Conservation (phyloP, 345 rosid species). For the Sonneratia alba region DNA sequence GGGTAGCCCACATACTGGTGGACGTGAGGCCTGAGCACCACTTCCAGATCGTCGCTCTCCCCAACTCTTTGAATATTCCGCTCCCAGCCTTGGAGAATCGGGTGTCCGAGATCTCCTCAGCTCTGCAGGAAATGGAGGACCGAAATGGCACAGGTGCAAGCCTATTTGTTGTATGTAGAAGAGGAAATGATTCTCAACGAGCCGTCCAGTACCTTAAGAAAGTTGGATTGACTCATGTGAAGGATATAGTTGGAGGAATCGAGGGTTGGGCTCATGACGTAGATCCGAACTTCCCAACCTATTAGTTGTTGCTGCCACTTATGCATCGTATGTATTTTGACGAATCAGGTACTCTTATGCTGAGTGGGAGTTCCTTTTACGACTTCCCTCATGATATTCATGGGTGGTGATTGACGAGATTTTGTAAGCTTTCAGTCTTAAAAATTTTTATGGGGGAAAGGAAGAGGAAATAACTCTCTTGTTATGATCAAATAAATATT, state of each 20-base stretch:
- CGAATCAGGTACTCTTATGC: too few species aligned
- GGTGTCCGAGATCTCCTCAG: slow-evolving; percentile 51
- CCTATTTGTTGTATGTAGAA: slow-evolving; percentile 66
- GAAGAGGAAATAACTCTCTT: too few species aligned
- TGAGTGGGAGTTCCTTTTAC: neutral
- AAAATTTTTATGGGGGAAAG: too few species aligned
- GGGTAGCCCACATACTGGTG: slow-evolving; percentile 48
- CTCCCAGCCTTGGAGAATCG: slow-evolving; percentile 53
- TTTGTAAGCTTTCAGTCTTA: neutral
- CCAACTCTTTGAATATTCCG: slow-evolving; percentile 63
- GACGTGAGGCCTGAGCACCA: slow-evolving; percentile 91
- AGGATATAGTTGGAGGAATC: slow-evolving; percentile 73
- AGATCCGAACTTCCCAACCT: slow-evolving; percentile 69
- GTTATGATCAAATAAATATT: neutral
- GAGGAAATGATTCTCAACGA: slow-evolving; percentile 92
- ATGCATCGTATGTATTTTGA: neutral
- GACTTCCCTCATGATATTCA: neutral
- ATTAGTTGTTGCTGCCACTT: slow-evolving; percentile 14
- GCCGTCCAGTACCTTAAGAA: slow-evolving; percentile 63
- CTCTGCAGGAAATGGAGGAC: slow-evolving; percentile 39
- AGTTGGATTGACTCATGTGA: slow-evolving; percentile 51
- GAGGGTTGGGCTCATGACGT: slow-evolving; percentile 74
- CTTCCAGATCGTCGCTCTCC: slow-evolving; percentile 74
- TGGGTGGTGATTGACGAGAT: neutral
- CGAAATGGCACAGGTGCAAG: slow-evolving; percentile 20